Percentiles rank a stretch among this genome's conserved stretches.
Evolutionary conservation across 805 yeast species (phyloP).

Genomic region (Lachancea meyersii): DNA sequence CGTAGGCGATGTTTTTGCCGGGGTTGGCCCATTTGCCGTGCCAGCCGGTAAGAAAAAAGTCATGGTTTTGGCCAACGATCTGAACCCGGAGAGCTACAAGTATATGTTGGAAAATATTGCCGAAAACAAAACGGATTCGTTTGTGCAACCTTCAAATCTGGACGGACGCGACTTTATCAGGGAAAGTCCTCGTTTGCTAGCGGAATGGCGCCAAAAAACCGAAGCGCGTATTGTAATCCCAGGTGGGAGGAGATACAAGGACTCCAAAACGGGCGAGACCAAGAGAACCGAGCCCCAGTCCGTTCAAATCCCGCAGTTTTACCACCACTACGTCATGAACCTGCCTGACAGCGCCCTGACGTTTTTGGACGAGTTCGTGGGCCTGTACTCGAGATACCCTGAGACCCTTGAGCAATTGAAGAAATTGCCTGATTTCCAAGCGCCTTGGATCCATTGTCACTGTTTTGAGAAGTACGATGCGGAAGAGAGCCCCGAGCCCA

Average conservation of each 20-base stretch:
- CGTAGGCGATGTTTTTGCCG: constrained; percentile 94
- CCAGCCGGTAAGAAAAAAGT: constrained; percentile 88
- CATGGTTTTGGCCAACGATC: constrained; percentile 83
- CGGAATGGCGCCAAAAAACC: constrained; percentile 40
- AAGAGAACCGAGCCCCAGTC: constrained; percentile 25
- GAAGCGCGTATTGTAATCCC: constrained; percentile 36
- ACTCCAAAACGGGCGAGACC: constrained; percentile 25
- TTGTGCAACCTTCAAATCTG: constrained; percentile 57
- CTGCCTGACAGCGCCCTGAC: constrained; percentile 88
- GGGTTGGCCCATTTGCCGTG: constrained; percentile 96
- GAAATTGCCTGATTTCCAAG: constrained; percentile 41
- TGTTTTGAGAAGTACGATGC: constrained; percentile 88
- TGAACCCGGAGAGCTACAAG: constrained; percentile 80
- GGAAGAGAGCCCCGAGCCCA: constrained; percentile 59
- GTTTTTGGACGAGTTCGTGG: constrained; percentile 71
- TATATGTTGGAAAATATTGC: constrained; percentile 60
- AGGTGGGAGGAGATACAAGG: constrained; percentile 35
- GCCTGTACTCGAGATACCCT: constrained; percentile 45
- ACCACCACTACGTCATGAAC: constrained; percentile 83
- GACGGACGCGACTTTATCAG: constrained; percentile 83
- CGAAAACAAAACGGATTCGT: constrained; percentile 53
- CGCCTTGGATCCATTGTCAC: constrained; percentile 80
- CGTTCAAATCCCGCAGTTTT: constrained; percentile 29
- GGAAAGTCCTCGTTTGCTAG: constrained; percentile 47
- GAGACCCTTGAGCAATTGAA: constrained; percentile 31